These are phyloP conservation scores for Sanguinoderma infundibulare DNA, from an alignment of 1,284 basidiomycete genomes.

Conservation along the genomic window DNA sequence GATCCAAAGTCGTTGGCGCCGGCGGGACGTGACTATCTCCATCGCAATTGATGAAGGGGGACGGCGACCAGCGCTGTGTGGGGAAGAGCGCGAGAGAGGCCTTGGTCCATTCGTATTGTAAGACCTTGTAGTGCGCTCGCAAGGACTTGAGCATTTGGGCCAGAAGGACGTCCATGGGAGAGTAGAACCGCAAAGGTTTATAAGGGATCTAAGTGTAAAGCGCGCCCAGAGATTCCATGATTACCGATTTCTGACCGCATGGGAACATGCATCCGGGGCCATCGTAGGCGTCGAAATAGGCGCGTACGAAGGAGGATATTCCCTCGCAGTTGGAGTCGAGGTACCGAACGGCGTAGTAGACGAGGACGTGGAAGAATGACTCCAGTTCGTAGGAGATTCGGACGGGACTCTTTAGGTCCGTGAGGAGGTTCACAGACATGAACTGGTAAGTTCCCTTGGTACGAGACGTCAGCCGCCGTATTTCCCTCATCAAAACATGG, in stretches of 20 bases:
- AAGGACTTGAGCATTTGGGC: not conserved
- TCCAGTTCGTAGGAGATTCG: slow-evolving; percentile 9
- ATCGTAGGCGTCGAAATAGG: not conserved
- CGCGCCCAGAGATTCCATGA: not conserved
- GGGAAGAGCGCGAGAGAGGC: not conserved
- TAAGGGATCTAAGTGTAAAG: not conserved
- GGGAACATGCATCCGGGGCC: not conserved
- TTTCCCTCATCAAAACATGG: no score
- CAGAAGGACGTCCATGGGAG: not conserved
- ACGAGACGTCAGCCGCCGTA: not conserved
- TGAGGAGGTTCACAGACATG: slow-evolving; percentile 5
- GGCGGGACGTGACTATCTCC: no score
- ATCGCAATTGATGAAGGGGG: not conserved
- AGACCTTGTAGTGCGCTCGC: not conserved
- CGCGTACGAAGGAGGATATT: not conserved
- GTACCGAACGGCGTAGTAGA: slow-evolving; percentile 11
- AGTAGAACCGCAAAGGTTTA: not conserved
- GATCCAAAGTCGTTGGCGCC: no score
- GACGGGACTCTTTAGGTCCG: not conserved
- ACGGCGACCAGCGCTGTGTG: no score
- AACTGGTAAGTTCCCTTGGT: slow-evolving; percentile 7
- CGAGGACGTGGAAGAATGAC: slow-evolving; percentile 12
- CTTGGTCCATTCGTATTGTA: not conserved
- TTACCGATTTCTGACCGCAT: not conserved
- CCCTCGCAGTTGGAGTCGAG: not conserved